Conservation (phyloP, 75 land plant genomes). For the Gnetum montanum region DNA sequence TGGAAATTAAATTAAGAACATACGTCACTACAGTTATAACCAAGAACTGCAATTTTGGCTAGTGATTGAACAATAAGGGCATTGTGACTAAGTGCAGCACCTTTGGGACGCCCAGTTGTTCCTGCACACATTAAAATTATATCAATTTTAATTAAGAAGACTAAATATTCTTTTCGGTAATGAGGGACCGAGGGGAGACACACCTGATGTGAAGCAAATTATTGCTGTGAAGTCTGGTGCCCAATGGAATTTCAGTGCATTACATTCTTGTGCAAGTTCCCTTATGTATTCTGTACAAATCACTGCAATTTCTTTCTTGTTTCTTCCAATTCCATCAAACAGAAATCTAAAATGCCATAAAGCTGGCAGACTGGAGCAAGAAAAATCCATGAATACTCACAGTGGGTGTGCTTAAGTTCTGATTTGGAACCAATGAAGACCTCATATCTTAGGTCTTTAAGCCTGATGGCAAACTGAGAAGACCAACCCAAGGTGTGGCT, state of each 20-base stretch:
- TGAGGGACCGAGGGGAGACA: too few species aligned
- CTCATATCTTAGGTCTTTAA: constrained; percentile 33
- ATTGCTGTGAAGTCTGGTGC: constrained; percentile 60
- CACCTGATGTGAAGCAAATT: constrained; percentile 97
- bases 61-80: constrained; percentile 78
- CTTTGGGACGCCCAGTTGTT: constrained; percentile 88
- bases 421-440: constrained; percentile 24
- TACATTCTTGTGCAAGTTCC: constrained; percentile 1
- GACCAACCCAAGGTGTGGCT: constrained; percentile 38
- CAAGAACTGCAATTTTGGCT: constrained; percentile 75
- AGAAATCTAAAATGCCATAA: background rate
- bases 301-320: too few species aligned
- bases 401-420: background rate
- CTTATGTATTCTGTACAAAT: constrained; percentile 8
- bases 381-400: constrained; percentile 1
- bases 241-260: constrained; percentile 22
- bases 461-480: constrained; percentile 8
- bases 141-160: too few species aligned
- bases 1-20: constrained; percentile 9
- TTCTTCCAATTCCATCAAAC: too few species aligned
- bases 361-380: too few species aligned
- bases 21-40: constrained; percentile 83
- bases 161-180: too few species aligned
- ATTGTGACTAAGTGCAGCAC: constrained; percentile 68
- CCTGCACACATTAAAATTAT: too few species aligned